Evolutionary conservation across 1,284 basidiomycete species (phyloP).

Genomic region (Garcileccinum viscosum): DNA sequence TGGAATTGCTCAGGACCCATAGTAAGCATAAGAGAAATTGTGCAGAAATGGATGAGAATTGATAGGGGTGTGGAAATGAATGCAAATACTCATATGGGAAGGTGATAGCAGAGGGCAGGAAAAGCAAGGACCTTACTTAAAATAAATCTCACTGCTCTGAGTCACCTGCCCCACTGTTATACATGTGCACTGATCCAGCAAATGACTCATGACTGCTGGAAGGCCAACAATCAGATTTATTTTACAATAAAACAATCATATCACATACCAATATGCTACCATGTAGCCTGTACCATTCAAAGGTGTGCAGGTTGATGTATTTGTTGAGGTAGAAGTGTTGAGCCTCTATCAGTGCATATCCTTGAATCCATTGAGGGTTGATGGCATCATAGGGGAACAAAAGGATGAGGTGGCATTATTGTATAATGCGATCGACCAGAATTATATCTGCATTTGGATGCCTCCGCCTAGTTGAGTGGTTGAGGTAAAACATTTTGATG

Average conservation of each 20-base stretch:
- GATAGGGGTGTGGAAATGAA: conserved; percentile 87
- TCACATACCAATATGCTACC: neutral
- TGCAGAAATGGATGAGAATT: conserved; percentile 76
- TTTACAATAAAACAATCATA: too few relatives aligned
- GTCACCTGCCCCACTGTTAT: neutral
- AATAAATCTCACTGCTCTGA: neutral
- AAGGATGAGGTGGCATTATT: neutral
- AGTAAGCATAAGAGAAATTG: conserved; percentile 55
- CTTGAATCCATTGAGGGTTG: neutral
- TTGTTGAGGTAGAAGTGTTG: neutral
- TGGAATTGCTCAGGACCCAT: too few relatives aligned
- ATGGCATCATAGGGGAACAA: neutral
- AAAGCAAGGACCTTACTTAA: too few relatives aligned
- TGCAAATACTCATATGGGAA: conserved; percentile 80
- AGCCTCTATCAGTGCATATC: neutral
- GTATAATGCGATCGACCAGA: neutral
- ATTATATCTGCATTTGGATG: neutral
- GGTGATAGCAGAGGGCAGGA: too few relatives aligned
- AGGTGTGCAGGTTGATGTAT: neutral
- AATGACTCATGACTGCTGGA: neutral
- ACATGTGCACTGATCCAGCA: neutral
- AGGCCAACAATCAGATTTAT: neutral
- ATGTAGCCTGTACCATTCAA: neutral
- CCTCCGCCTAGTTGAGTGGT: neutral
- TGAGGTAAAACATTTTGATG: neutral